A percentile compares a stretch with the other conserved stretches of the same genome.
These are phyloP conservation scores for Mycena rebaudengoi DNA, from an alignment of 768 basidiomycete genomes.

Conservation along the genomic window DNA sequence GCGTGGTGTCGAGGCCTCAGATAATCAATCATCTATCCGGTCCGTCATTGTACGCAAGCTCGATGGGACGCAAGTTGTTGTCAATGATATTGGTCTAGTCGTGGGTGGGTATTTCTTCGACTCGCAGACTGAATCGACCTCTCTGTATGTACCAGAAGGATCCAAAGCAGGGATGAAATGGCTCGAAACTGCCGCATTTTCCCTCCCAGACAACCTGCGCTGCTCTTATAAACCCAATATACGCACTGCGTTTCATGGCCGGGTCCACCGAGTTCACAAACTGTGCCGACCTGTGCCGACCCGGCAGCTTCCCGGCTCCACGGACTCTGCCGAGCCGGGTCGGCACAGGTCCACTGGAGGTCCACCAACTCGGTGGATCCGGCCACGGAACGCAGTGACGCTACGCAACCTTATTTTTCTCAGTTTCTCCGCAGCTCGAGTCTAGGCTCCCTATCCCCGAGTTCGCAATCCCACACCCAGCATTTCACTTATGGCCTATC, in stretches of 20 bases:
- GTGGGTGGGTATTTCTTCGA: slow-evolving; percentile 8
- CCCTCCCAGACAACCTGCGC: slow-evolving; percentile 4
- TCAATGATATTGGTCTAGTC: slow-evolving; percentile 20
- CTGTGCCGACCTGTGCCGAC: no score
- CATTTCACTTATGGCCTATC: slow-evolving; percentile 11
- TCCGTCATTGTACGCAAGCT: slow-evolving; percentile 22
- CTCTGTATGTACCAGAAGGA: slow-evolving; percentile 13
- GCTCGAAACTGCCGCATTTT: background rate
- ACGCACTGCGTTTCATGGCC: no score
- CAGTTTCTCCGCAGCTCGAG: background rate
- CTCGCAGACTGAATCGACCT: slow-evolving; percentile 26
- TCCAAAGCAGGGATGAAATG: slow-evolving; percentile 7
- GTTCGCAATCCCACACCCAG: background rate
- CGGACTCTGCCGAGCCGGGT: no score
- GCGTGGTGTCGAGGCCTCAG: slow-evolving; percentile 9
- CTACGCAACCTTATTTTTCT: background rate
- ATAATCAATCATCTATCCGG: slow-evolving; percentile 1
- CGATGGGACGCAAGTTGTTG: slow-evolving; percentile 6
- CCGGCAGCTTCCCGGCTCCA: no score
- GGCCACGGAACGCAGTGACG: no score
- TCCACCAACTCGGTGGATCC: no score
- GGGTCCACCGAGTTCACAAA: no score
- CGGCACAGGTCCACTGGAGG: no score
- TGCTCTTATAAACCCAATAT: slow-evolving; percentile 3
- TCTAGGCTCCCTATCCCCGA: slow-evolving; percentile 6